phyloP scores from a whole-genome alignment of 2,329 filamentous ascomycete species.

The Claviceps spartinae region DNA sequence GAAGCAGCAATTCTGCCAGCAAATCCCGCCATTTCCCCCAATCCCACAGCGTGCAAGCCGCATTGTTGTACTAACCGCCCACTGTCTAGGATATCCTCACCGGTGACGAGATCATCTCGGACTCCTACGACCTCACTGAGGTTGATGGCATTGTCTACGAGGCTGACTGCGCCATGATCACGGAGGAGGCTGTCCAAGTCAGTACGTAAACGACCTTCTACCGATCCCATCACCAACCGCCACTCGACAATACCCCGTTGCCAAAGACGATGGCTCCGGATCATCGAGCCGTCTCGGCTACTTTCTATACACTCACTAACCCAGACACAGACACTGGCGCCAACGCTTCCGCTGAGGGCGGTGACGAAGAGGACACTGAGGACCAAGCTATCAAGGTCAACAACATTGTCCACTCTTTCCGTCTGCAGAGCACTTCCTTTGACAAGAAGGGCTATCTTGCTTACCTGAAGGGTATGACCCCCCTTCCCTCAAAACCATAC shows the following conservation, averaged over 20 bases:
- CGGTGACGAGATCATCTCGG: constrained; percentile 92
- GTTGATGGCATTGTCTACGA: constrained; percentile 74
- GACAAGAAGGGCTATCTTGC: constrained; percentile 77
- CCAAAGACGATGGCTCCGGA: no score
- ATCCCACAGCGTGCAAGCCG: not conserved
- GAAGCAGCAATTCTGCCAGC: no score
- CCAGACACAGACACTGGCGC: constrained; percentile 63
- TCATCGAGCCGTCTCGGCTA: not conserved
- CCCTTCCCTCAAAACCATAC: no score
- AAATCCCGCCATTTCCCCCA: constrained; percentile 3
- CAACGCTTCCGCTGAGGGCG: constrained; percentile 93
- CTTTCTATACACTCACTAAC: not conserved
- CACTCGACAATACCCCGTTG: not conserved
- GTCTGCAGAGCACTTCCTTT: constrained; percentile 62
- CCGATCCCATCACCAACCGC: not conserved
- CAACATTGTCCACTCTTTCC: constrained; percentile 89
- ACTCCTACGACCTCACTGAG: constrained; percentile 76
- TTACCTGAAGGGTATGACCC: constrained; percentile 67
- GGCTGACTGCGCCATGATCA: constrained; percentile 84
- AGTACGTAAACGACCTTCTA: constrained; percentile 36
- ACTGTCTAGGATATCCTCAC: constrained; percentile 64
- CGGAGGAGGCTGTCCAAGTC: constrained; percentile 58
- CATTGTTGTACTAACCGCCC: constrained; percentile 13
- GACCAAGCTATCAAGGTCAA: constrained; percentile 64
- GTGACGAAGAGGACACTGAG: constrained; percentile 65